Conservation (phyloP, 75 land plant species). For the Pseudotsuga menziesii region DNA sequence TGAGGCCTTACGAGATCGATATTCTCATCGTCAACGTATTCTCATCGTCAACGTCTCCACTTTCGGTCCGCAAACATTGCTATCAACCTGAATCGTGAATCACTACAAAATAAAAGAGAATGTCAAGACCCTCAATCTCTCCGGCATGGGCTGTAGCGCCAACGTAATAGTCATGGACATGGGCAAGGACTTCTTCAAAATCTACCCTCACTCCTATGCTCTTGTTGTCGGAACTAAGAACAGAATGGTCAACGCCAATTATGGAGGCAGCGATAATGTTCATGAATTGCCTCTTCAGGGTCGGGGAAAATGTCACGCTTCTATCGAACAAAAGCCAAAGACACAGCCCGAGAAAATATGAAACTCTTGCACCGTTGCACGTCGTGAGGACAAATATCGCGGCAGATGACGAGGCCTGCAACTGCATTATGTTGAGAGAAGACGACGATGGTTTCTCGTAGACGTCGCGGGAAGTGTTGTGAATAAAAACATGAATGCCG, state of each 20-base stretch:
- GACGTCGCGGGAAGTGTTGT: neutral
- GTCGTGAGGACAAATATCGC: neutral
- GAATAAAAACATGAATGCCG: neutral
- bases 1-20: slow-evolving; percentile 59
- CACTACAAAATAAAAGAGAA: slow-evolving; percentile 65
- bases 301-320: neutral
- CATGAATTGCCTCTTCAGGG: slow-evolving; percentile 23
- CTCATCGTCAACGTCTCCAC: slow-evolving; percentile 73
- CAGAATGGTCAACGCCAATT: slow-evolving; percentile 22
- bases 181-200: slow-evolving; percentile 38
- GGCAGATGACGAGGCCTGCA: neutral
- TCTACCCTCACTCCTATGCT: slow-evolving; percentile 28
- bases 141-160: slow-evolving; percentile 84
- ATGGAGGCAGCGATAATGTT: slow-evolving; percentile 33
- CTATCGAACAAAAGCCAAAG: neutral
- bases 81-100: slow-evolving; percentile 75
- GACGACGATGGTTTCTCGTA: neutral
- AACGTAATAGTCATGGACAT: slow-evolving; percentile 40
- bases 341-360: neutral
- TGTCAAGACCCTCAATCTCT: slow-evolving; percentile 62
- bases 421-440: neutral
- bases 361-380: neutral
- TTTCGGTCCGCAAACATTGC: slow-evolving; percentile 74
- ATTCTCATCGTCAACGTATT: no score
- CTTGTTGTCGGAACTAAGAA: slow-evolving; percentile 39